A percentile compares a stretch with the other conserved stretches of the same genome.
Evolutionary conservation across 805 yeast genomes (phyloP).

Genomic region (Tetrapisispora iriomotensis): DNA sequence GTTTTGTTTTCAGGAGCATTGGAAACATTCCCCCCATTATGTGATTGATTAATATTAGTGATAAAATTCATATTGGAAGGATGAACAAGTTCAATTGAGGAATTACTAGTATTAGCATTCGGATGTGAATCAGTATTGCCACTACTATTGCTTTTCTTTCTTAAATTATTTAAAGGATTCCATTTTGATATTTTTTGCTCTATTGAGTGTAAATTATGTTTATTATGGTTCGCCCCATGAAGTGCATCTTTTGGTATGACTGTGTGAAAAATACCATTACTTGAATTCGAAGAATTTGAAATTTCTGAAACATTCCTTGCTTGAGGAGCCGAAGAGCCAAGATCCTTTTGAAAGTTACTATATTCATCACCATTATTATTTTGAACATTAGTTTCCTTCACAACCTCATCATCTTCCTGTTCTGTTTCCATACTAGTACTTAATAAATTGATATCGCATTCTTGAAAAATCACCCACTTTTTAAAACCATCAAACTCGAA

Average conservation of each 20-base stretch:
- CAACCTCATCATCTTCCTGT: neutral
- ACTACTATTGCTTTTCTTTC: constrained; percentile 19
- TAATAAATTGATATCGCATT: constrained; percentile 37
- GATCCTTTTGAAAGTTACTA: neutral
- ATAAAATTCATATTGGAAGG: neutral
- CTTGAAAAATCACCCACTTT: constrained; percentile 72
- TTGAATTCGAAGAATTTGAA: constrained; percentile 2
- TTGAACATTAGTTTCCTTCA: neutral
- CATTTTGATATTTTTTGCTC: constrained; percentile 25
- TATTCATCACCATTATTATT: neutral
- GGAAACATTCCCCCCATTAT: no score
- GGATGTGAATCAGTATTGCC: constrained; percentile 1
- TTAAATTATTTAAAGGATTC: constrained; percentile 22
- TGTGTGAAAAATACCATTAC: constrained; percentile 15
- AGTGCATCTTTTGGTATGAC: constrained; percentile 18
- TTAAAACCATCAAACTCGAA: constrained; percentile 67
- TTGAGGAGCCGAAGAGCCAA: neutral
- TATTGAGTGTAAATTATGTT: constrained; percentile 13
- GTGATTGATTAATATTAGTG: no score
- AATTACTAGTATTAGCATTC: neutral
- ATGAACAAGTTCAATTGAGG: neutral
- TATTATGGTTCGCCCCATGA: constrained; percentile 8
- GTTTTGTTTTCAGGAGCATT: no score
- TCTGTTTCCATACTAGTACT: constrained; percentile 3
- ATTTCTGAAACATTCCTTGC: constrained; percentile 7